Evolutionary conservation across 2,329 filamentous ascomycete species (phyloP), one percentile per base, ranked within the genome.

Genomic region (Colletotrichum cuscutae): DNA sequence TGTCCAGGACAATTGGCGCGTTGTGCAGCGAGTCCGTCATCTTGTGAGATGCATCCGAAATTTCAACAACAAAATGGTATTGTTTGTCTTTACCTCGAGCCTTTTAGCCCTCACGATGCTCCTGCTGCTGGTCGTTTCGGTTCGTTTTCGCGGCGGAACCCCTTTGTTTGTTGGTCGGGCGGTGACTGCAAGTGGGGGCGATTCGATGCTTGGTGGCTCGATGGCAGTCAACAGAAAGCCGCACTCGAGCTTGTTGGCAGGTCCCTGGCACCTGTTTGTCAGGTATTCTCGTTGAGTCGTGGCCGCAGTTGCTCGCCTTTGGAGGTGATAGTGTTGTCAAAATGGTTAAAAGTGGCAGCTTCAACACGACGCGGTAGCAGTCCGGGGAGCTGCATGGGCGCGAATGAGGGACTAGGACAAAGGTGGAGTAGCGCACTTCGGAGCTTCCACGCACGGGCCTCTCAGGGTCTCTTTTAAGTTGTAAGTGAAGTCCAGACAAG

Each of bases 1-100:
- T 99, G 90, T 99, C 97, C 80, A 99, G 94, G 81, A 99, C 97
- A 83, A 99, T 98, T 72, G 97, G 95, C 77, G 95, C 95, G 88
- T 99, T 99, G 88, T 98, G 97, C 68, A 98, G 91, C 70, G 86
- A 86, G 76, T 91, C 89, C 74, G 88, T 84, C 89, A 91, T 90
- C 24, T 72, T 77, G 70, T 26, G 61, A 76, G 68, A 71, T 72
- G 63, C 72, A 75, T 75, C 53, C 69, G 64, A 69, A 46, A 4
- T 30, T 19, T 46, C 28, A 46, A 32, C 0, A 22, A 22, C 19
- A 49, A 49, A n/a, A n/a, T 19, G 7, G 4, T 35, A 22, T 58
- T 35, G n/a, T 2, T 3, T 61, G 37, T 49, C 8, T 49, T 11
- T 8, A 24, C 19, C 32, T 54, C 13, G 30, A 46, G 22, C 49